Conservation (phyloP, 2,329 filamentous ascomycete genomes). For the Neoscytalidium dimidiatum region DNA sequence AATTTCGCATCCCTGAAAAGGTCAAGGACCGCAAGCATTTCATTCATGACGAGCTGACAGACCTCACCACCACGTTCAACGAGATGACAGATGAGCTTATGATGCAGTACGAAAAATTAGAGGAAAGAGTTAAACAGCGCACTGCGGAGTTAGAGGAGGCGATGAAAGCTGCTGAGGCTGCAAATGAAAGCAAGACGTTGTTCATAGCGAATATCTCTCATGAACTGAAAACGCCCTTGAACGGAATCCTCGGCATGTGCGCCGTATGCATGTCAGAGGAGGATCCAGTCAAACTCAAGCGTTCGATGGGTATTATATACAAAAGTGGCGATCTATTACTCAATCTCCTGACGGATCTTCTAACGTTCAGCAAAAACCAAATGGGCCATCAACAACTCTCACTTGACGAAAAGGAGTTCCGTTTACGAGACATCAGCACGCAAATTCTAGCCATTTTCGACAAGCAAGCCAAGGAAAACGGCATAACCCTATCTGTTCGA, state of each 20-base stretch:
- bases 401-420: slow-evolving; percentile 83
- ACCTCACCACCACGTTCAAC: slow-evolving; percentile 83
- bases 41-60: slow-evolving; percentile 81
- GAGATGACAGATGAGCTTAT: slow-evolving; percentile 90
- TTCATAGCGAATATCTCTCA: slow-evolving; percentile 94
- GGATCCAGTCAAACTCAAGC: slow-evolving; percentile 73
- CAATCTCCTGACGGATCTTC: slow-evolving; percentile 82
- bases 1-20: slow-evolving; percentile 82
- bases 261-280: slow-evolving; percentile 92
- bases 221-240: slow-evolving; percentile 90
- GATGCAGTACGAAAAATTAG: slow-evolving; percentile 81
- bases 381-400: slow-evolving; percentile 76
- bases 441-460: slow-evolving; percentile 87
- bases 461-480: slow-evolving; percentile 80
- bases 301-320: slow-evolving; percentile 84
- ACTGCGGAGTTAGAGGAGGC: slow-evolving; percentile 84
- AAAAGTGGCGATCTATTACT: slow-evolving; percentile 83
- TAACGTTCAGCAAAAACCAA: slow-evolving; percentile 95
- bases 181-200: slow-evolving; percentile 94
- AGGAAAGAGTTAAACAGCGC: slow-evolving; percentile 80
- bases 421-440: slow-evolving; percentile 77
- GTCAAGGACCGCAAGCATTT: slow-evolving; percentile 75
- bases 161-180: slow-evolving; percentile 90
- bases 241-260: slow-evolving; percentile 90
- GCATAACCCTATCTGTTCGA: slow-evolving; percentile 71